These are phyloP conservation scores for Boletales sp. DNA, from an alignment of 768 basidiomycete species.

Conservation along the genomic window DNA sequence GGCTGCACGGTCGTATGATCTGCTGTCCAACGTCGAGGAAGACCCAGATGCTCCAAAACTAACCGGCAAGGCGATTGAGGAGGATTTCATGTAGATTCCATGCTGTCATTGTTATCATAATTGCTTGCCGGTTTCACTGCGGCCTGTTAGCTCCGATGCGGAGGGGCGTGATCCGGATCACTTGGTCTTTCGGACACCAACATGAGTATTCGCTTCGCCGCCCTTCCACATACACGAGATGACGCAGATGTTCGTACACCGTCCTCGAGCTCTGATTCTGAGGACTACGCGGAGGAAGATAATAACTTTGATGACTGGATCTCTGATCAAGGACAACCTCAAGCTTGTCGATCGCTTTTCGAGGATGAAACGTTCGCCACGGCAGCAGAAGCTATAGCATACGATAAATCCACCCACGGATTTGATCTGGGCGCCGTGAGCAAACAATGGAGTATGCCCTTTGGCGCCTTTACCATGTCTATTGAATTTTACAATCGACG, in stretches of 20 bases:
- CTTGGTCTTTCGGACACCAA: neutral
- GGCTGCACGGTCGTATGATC: slow-evolving; percentile 82
- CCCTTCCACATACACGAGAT: slow-evolving; percentile 1
- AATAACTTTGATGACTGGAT: slow-evolving; percentile 80
- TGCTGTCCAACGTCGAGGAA: slow-evolving; percentile 64
- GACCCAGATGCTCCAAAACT: slow-evolving; percentile 50
- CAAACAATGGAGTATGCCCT: slow-evolving; percentile 50
- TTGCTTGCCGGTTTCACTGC: too few species aligned
- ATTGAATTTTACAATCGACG: neutral
- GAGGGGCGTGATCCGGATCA: too few species aligned
- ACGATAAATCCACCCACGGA: slow-evolving; percentile 58
- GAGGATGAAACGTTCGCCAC: slow-evolving; percentile 60
- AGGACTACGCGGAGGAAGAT: slow-evolving; percentile 39
- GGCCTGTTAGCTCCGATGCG: too few species aligned
- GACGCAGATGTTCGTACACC: slow-evolving; percentile 8
- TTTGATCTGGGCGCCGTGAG: slow-evolving; percentile 59
- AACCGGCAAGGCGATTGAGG: slow-evolving; percentile 74
- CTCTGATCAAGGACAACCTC: slow-evolving; percentile 56
- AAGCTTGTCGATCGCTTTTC: slow-evolving; percentile 70
- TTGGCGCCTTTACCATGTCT: neutral
- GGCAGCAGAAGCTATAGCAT: slow-evolving; percentile 51
- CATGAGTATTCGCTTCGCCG: slow-evolving; percentile 32
- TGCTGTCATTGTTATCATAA: too few species aligned
- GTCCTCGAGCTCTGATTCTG: slow-evolving; percentile 23
- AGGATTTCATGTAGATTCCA: slow-evolving; percentile 76